These are phyloP conservation scores for Cardamine resedifolia DNA, from an alignment of 345 rosid genomes.

Conservation along the genomic window DNA sequence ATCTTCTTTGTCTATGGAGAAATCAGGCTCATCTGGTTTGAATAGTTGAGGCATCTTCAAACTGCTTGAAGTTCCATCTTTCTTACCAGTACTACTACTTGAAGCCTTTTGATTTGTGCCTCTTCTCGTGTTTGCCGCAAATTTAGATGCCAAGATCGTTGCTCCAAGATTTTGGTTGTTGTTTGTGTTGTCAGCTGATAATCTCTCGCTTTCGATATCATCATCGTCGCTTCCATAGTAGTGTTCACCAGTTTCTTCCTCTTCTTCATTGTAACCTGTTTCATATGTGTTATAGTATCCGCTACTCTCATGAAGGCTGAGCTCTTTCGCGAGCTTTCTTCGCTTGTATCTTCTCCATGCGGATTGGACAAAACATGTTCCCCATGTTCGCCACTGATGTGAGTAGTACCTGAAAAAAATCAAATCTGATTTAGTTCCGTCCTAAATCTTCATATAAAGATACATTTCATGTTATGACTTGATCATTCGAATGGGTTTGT, in stretches of 20 bases:
- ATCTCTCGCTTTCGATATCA: constrained; percentile 13
- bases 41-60: constrained; percentile 71
- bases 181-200: constrained; percentile 24
- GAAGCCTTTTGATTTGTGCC: constrained; percentile 45
- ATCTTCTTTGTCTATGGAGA: constrained; percentile 42
- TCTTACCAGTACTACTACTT: constrained; percentile 31
- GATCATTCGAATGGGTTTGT: constrained; percentile 8
- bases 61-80: constrained; percentile 51
- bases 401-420: constrained; percentile 59
- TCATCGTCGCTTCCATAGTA: constrained; percentile 33
- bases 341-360: constrained; percentile 77
- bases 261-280: constrained; percentile 39
- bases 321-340: constrained; percentile 60
- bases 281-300: constrained; percentile 37
- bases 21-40: constrained; percentile 84
- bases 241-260: constrained; percentile 29
- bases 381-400: constrained; percentile 97
- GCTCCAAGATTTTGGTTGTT: constrained; percentile 52
- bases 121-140: constrained; percentile 64
- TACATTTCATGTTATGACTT: not conserved
- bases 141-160: constrained; percentile 65
- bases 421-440: constrained; percentile 28
- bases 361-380: constrained; percentile 75
- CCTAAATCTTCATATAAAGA: constrained; percentile 7
- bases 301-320: constrained; percentile 46